Evolutionary conservation across 306 rosid species (phyloP), one percentile per base, ranked within the genome.

Genomic region (Amphicarpaea edgeworthii): DNA sequence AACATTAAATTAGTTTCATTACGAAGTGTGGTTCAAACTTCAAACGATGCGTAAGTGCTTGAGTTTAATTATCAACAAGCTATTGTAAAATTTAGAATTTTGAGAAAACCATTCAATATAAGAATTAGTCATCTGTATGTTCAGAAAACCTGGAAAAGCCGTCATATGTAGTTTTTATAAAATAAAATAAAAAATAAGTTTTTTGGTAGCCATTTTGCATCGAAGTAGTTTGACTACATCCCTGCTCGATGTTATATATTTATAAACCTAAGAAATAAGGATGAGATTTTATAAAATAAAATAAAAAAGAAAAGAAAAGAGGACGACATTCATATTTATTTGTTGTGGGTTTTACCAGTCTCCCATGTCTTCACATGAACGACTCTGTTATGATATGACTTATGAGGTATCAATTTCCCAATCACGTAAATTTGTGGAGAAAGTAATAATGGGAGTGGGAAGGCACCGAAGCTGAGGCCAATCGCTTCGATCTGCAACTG

Each of bases 1-100:
- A 24, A 32, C 43, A 28, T 32, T 7, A 61, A 61, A n/a, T 61
- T 34, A 16, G 68, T 32, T 61, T 61, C 45, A 24, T n/a, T 34
- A n/a, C 1, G 17, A n/a, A 34, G 28, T 37, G 49, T 38, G 70
- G n/a, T 63, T 63, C 70, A 63, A 38, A 9, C 40, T 63, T 63
- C 70, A 63, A 38, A 9, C 40, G 30, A 8, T 16, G 17, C 49
- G 49, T 10, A 38, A 63, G 15, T 17, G 7, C 50, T 63, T 38
- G 49, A 19, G 17, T 63, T 37, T 17, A 59, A 61, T 14, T 17
- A 17, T 62, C 15, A 7, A 15, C 12, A 3, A 8, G 20, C 68
- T 8, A 2, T n/a, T 34, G 37, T 28, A 28, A 28, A 2, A 5
- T 28, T 28, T 28, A 28, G 32, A 28, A 28, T 32, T 32, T 34